Percentiles rank a stretch among this genome's conserved stretches.
Evolutionary conservation across 2,329 filamentous ascomycete genomes (phyloP).

Genomic region (Sclerotinia borealis): DNA sequence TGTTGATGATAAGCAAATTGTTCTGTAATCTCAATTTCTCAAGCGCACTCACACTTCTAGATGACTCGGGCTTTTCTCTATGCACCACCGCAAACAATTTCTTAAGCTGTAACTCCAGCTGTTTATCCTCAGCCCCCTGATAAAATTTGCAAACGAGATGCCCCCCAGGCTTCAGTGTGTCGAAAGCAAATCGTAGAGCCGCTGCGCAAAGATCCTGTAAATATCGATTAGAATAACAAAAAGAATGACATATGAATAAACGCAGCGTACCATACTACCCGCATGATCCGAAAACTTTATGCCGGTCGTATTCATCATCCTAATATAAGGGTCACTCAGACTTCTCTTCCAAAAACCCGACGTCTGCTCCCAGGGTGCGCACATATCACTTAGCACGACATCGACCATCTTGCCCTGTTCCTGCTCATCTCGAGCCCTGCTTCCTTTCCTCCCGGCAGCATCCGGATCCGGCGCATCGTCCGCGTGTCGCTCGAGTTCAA

Average conservation of each 20-base stretch:
- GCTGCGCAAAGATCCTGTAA: constrained; percentile 80
- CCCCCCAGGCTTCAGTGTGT: constrained; percentile 74
- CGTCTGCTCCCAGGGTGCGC: constrained; percentile 84
- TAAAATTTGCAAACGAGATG: constrained; percentile 99
- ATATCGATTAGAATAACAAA: background rate
- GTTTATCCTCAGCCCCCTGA: constrained; percentile 80
- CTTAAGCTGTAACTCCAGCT: constrained; percentile 66
- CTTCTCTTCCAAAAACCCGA: constrained; percentile 75
- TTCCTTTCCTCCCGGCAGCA: constrained; percentile 24
- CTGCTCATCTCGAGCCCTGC: constrained; percentile 32
- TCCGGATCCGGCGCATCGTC: constrained; percentile 6
- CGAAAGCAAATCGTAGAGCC: constrained; percentile 77
- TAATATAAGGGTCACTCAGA: constrained; percentile 91
- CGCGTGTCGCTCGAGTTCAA: constrained; percentile 56
- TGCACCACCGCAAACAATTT: constrained; percentile 74
- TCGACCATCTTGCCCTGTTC: constrained; percentile 62
- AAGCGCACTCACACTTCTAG: constrained; percentile 61
- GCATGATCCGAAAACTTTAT: constrained; percentile 80
- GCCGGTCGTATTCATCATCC: constrained; percentile 99
- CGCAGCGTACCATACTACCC: constrained; percentile 78
- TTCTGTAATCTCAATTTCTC: background rate
- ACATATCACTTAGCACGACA: constrained; percentile 98
- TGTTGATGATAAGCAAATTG: constrained; percentile 33
- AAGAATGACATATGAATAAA: background rate
- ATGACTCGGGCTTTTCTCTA: constrained; percentile 87